phyloP scores from a whole-genome alignment of 495 filamentous ascomycete genomes.

The Arthonia radiata region DNA sequence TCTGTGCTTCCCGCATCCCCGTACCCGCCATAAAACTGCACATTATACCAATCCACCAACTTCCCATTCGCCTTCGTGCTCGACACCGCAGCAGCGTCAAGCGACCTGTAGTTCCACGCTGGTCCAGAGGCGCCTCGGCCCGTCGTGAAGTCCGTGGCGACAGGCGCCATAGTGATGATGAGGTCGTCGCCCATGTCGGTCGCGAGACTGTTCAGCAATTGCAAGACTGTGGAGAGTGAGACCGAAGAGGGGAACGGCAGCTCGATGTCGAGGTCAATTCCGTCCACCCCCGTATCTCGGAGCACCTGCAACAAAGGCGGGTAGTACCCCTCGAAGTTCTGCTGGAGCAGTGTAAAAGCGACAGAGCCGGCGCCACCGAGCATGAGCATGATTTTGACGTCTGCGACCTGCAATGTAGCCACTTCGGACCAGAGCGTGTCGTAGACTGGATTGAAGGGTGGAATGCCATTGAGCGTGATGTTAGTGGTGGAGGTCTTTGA shows the following conservation, averaged over 20 bases:
- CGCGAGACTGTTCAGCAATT: slow-evolving; percentile 46
- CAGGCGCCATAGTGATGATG: slow-evolving; percentile 47
- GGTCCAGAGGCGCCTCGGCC: slow-evolving; percentile 8
- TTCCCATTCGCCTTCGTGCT: slow-evolving; percentile 33
- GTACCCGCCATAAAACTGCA: slow-evolving; percentile 70
- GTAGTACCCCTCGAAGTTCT: too few relatives aligned
- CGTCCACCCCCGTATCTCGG: slow-evolving; percentile 23
- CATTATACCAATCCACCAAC: slow-evolving; percentile 66
- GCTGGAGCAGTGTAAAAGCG: slow-evolving; percentile 18
- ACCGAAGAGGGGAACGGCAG: too few relatives aligned
- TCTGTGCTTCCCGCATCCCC: slow-evolving; percentile 31
- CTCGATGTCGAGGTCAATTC: slow-evolving; percentile 68
- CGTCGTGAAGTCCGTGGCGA: slow-evolving; percentile 36
- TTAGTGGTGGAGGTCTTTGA: slow-evolving; percentile 31
- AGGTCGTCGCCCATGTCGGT: slow-evolving; percentile 44
- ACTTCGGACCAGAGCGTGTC: slow-evolving; percentile 45
- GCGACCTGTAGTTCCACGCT: too few relatives aligned
- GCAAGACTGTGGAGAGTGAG: slow-evolving; percentile 39
- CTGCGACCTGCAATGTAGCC: slow-evolving; percentile 29
- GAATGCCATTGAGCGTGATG: slow-evolving; percentile 55
- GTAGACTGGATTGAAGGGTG: slow-evolving; percentile 28
- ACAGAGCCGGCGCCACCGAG: slow-evolving; percentile 63
- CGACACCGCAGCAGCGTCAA: slow-evolving; percentile 41
- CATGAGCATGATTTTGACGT: slow-evolving; percentile 58
- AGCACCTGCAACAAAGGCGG: slow-evolving; percentile 6